Evolutionary conservation across 2,329 filamentous ascomycete species (phyloP).

Genomic region (Colletotrichum melonis): DNA sequence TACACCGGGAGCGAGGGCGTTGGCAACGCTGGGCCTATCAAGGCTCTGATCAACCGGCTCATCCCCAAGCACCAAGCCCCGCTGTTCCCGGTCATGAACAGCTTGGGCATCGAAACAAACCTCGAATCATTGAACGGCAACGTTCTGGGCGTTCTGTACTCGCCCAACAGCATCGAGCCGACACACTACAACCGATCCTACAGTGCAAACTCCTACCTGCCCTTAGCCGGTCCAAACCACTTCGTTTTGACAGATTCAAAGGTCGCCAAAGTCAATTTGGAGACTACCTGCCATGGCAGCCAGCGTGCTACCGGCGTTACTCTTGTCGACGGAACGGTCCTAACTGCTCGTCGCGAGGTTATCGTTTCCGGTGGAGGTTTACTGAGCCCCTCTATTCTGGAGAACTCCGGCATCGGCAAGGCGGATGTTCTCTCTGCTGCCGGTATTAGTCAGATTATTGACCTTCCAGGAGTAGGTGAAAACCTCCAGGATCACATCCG

Average conservation of each 20-base stretch:
- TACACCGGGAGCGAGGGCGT: slow-evolving; percentile 33
- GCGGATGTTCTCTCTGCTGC: slow-evolving; percentile 56
- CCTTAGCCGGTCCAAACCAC: slow-evolving; percentile 55
- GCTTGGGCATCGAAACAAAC: slow-evolving; percentile 52
- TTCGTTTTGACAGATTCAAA: slow-evolving; percentile 47
- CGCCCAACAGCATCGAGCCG: slow-evolving; percentile 60
- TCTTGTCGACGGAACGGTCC: slow-evolving; percentile 38
- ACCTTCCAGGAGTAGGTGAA: slow-evolving; percentile 66
- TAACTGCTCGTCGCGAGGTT: slow-evolving; percentile 44
- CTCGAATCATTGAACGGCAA: slow-evolving; percentile 60
- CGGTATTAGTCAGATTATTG: slow-evolving; percentile 57
- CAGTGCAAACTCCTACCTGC: slow-evolving; percentile 54
- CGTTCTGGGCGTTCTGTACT: slow-evolving; percentile 60
- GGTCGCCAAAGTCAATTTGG: slow-evolving; percentile 51
- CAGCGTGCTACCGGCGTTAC: slow-evolving; percentile 39
- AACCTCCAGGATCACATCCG: slow-evolving; percentile 49
- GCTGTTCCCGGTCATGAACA: slow-evolving; percentile 57
- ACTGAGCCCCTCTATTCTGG: slow-evolving; percentile 67
- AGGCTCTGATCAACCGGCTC: slow-evolving; percentile 51
- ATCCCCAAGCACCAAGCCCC: slow-evolving; percentile 53
- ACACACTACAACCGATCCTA: slow-evolving; percentile 62
- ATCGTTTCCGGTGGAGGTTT: slow-evolving; percentile 56
- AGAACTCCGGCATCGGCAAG: slow-evolving; percentile 67
- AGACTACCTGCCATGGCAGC: slow-evolving; percentile 33
- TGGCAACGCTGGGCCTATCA: slow-evolving; percentile 39